Evolutionary conservation across 2,329 filamentous ascomycete genomes (phyloP), one percentile per base, ranked within the genome.

Genomic region (Metarhizium album): DNA sequence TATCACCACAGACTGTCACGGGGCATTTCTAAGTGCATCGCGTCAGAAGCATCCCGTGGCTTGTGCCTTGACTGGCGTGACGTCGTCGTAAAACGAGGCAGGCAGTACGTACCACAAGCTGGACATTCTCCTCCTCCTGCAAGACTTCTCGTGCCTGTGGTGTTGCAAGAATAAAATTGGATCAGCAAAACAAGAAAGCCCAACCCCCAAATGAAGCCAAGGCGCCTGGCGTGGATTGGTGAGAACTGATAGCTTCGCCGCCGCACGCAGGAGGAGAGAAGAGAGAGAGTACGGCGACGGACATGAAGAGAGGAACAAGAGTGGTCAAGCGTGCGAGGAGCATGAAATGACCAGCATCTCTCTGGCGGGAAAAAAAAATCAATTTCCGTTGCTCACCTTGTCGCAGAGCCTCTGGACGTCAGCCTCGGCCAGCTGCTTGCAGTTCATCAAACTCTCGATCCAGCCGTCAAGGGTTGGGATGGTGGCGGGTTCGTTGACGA

Each of bases 331-430:
- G n/a, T n/a, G n/a, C n/a, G n/a, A n/a, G n/a, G n/a, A n/a, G n/a
- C n/a, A n/a, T n/a, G n/a, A n/a, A n/a, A 14, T 53, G 47, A 45
- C 52, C 43, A 47, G 47, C 52, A 48, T 49, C 45, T 51, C 51
- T 20, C 18, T 18, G 18, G n/a, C n/a, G n/a, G n/a, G n/a, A n/a
- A n/a, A n/a, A n/a, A n/a, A n/a, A n/a, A n/a, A n/a, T n/a, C n/a
- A 40, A 40, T 16, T 31, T 24, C 4, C 42, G n/a, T 20, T 18
- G 22, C 66, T 66, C 73, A 95, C 91, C 85, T 96, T 95, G 69
- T 97, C 93, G 76, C 93, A 98, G 66, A 98, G 82, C 69, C 91
- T 85, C 74, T 95, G 89, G 56, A 98, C 93, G 68, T 98, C 93
- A 58, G 81, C 78, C 75, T 98, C 93, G 55, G 87, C 83, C 70